Conservation (phyloP, 2,329 filamentous ascomycete genomes). For the Alternaria sp. region DNA sequence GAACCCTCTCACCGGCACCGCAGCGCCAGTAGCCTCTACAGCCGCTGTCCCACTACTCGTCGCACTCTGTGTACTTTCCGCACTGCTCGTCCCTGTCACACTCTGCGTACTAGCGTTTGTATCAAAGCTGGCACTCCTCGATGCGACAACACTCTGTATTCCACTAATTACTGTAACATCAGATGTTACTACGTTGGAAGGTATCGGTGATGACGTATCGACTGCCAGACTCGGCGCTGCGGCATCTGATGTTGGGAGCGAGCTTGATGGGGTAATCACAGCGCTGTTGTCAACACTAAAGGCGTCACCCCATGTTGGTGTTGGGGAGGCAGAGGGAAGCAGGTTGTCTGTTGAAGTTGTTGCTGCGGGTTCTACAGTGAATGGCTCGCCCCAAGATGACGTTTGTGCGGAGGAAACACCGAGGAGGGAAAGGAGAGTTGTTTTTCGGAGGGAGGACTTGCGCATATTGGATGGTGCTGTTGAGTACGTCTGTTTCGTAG, state of each 20-base stretch:
- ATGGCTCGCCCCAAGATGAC: conserved; percentile 25
- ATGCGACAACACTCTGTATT: conserved; percentile 8
- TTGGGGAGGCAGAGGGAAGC: background rate
- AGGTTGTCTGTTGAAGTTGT: conserved; percentile 18
- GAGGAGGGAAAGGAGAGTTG: conserved; percentile 25
- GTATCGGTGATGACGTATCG: conserved; percentile 3
- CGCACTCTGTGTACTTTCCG: background rate
- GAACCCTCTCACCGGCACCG: background rate
- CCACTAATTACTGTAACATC: conserved; percentile 9
- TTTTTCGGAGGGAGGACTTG: conserved; percentile 11
- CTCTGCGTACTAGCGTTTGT: conserved; percentile 2
- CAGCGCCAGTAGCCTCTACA: conserved; percentile 4
- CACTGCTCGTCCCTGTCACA: background rate
- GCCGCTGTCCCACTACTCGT: conserved; percentile 2
- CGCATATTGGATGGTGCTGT: conserved; percentile 20
- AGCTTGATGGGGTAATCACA: background rate
- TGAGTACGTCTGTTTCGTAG: background rate
- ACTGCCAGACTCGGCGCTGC: conserved; percentile 1
- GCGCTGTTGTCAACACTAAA: conserved; percentile 11
- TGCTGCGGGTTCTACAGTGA: conserved; percentile 24
- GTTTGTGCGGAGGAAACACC: conserved; percentile 22
- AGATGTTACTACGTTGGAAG: background rate
- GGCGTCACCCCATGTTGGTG: conserved; percentile 16
- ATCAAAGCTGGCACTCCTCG: background rate
- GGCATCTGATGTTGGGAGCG: conserved; percentile 1